Evolutionary conservation across 768 basidiomycete genomes (phyloP).

Genomic region (Panaeolus papilionaceus): DNA sequence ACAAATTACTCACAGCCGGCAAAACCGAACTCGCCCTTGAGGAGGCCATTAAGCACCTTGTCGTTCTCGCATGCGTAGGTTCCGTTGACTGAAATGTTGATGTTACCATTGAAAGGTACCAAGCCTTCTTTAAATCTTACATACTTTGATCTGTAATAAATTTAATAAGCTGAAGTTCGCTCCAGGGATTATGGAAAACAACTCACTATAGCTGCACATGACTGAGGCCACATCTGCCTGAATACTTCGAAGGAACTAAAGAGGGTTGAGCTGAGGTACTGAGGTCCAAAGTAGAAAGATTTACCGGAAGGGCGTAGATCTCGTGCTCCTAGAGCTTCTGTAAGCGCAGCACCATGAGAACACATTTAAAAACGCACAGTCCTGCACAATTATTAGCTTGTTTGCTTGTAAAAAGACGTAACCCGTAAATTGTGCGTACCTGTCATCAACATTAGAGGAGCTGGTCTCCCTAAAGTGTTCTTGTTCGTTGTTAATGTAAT

Average conservation of each 20-base stretch:
- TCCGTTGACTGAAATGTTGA: constrained; percentile 46
- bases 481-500: constrained; percentile 55
- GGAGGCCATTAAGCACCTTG: constrained; percentile 60
- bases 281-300: constrained; percentile 16
- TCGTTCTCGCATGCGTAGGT: constrained; percentile 71
- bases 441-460: constrained; percentile 50
- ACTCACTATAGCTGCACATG: constrained; percentile 69
- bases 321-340: constrained; percentile 51
- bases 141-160: constrained; percentile 40
- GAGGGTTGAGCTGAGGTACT: not conserved
- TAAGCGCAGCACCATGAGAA: not conserved
- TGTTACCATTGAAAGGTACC: not conserved
- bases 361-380: constrained; percentile 34
- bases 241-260: constrained; percentile 59
- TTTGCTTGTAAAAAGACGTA: not conserved
- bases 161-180: constrained; percentile 3
- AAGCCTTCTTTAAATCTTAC: not conserved
- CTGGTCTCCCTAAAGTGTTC: constrained; percentile 52
- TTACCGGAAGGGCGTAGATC: constrained; percentile 58
- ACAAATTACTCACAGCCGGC: constrained; percentile 56
- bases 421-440: constrained; percentile 32
- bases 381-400: constrained; percentile 25
- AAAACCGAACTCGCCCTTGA: constrained; percentile 73
- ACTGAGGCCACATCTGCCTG: constrained; percentile 70
- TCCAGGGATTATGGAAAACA: not conserved